Evolutionary conservation across 2,329 filamentous ascomycete genomes (phyloP), one percentile per base, ranked within the genome.

Genomic region (Rhynchosporium secalis): DNA sequence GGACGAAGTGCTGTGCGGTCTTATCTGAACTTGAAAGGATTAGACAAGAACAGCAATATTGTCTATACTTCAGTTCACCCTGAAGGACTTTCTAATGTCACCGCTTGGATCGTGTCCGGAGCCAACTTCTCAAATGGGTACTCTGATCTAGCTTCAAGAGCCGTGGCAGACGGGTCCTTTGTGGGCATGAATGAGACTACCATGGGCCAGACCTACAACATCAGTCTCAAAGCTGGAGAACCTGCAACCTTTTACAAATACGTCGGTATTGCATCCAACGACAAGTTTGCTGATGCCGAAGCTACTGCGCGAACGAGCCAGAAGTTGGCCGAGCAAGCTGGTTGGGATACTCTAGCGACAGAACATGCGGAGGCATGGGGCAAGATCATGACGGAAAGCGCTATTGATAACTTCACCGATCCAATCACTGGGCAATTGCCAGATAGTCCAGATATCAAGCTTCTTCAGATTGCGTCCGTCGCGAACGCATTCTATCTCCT

Each of bases 11-110:
- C 89, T n/a, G 83, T 88, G 8, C 80, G 88, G 13, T 84, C 86
- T 0, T 80, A 84, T 48, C 82, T 85, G 62, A 80, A 80, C 1
- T 78, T 78, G 1, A 88, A 85, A 31, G 82, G 81, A 1, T 76
- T 79, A 43, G 83, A 86, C 45, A 73, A 78, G 1, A 77, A 80
- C 20, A 76, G 73, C 10, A 72, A 76, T 10, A 78, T 82, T 1
- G 87, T 92, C 48, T 90, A 83, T 77, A 81, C 85, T 2, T 83
- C 86, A 1, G 87, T 92, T 1, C 80, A 81, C 31, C 89, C 89
- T 0, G 75, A 78, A 56, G 86, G 86, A 2, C 77, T 91, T 47
- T 72, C 74, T 26, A 82, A 90, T 68, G 82, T 89, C 45, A 87
- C 84, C 0, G 88, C 85, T 0, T 88, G 84, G 65, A 73, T 85